Evolutionary conservation across 805 yeast genomes (phyloP), one percentile per base, ranked within the genome.

Genomic region (Huiozyma naganishii): DNA sequence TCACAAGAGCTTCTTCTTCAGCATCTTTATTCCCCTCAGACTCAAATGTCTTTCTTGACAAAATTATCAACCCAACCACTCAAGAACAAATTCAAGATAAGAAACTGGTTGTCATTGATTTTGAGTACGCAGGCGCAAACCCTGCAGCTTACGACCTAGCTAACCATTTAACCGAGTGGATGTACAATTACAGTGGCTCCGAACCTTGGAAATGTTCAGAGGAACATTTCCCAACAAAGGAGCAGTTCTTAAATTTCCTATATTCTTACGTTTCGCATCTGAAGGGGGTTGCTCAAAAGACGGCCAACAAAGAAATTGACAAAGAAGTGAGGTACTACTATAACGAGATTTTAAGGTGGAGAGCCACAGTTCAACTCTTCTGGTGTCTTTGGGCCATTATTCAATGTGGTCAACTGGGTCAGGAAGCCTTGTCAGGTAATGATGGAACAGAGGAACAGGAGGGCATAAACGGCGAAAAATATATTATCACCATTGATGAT

Each of bases 121-220:
- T 92, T 62, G 98, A 92, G 65, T 92, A 90, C 62, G 79, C 95
- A 0, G 97, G 96, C 1, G 79, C 95, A 8, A 92, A 89, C 57
- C 70, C 80, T 38, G 87, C 95, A 1, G 95, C 94, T 2, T 86
- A 72, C 59, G 98, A 92, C 60, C 76, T 92, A 44, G 89, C 89
- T 10, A 89, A 92, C 61, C 98, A 92, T 66, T 84, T 92, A 52
- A 75, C 84, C 50, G 98, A 90, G 67, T 90, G 98, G 98, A 92
- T 89, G 97, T 74, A 86, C 40, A 87, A 92, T 66, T 92, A 90
- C 59, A 85, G 82, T 56, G 54, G 59, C 39, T 29, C 50, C 2
- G 76, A 78, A 52, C 74, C 79, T 1, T 67, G 70, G 13, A 64
- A 70, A 11, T 61, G 70, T 33, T 56, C 57, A 41, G 69, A 77